Evolutionary conservation across 352 stramenopile species (phyloP).

Genomic region (Phytophthora pisi): DNA sequence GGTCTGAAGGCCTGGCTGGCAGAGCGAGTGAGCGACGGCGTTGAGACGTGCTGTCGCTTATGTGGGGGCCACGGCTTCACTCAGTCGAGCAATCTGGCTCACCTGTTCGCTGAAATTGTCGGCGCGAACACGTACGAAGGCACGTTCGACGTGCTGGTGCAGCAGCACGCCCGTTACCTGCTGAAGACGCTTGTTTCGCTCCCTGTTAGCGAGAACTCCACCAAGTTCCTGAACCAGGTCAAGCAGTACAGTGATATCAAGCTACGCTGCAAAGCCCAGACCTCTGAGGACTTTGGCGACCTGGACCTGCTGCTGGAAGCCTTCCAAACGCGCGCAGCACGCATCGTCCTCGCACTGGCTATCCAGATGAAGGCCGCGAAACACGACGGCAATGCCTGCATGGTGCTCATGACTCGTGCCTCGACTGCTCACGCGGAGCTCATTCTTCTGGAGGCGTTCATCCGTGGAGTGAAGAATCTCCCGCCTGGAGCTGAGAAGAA

Average conservation of each 20-base stretch:
- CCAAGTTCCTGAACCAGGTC: conserved; percentile 36
- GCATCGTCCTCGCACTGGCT: conserved; percentile 30
- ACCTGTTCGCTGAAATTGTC: conserved; percentile 28
- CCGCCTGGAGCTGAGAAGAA: conserved; percentile 27
- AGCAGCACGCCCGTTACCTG: conserved; percentile 50
- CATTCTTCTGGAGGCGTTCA: conserved; percentile 40
- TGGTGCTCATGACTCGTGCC: conserved; percentile 49
- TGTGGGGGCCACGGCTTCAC: conserved; percentile 45
- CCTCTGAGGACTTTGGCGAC: conserved; percentile 37
- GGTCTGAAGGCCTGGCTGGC: conserved; percentile 57
- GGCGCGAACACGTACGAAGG: conserved; percentile 48
- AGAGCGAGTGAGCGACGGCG: conserved; percentile 41
- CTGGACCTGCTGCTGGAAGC: conserved; percentile 38
- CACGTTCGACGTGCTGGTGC: conserved; percentile 53
- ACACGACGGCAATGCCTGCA: conserved; percentile 47
- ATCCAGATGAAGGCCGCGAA: conserved; percentile 41
- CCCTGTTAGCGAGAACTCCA: conserved; percentile 9
- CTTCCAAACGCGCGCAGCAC: conserved; percentile 40
- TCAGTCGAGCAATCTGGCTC: conserved; percentile 13
- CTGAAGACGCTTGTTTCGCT: conserved; percentile 31
- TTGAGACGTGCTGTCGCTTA: conserved; percentile 48
- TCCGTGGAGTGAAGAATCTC: conserved; percentile 26
- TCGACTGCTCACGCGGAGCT: conserved; percentile 50
- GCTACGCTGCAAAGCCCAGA: conserved; percentile 39
- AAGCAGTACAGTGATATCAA: conserved; percentile 33